phyloP scores from a whole-genome alignment of 1,139 yeast species.

The Eremothecium cymbalariae region DNA sequence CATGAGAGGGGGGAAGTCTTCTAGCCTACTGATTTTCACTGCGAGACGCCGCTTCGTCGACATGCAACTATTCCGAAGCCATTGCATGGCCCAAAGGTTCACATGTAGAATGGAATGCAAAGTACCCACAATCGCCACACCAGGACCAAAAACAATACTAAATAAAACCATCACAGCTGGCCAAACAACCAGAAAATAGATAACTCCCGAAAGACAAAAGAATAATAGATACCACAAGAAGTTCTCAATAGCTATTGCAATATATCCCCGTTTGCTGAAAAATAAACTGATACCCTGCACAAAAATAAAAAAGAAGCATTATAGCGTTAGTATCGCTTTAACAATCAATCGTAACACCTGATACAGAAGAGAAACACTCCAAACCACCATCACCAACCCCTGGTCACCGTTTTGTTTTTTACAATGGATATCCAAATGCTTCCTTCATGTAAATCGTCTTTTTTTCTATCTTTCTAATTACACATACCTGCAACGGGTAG shows the following conservation, averaged over 20 bases:
- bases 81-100: constrained; percentile 5
- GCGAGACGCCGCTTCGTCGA: constrained; percentile 4
- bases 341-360: too few species aligned
- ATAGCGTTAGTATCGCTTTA: background rate
- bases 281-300: constrained; percentile 1
- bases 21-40: background rate
- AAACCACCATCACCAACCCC: too few species aligned
- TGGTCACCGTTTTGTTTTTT: too few species aligned
- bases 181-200: constrained; percentile 4
- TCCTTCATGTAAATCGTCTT: too few species aligned
- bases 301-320: background rate
- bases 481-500: constrained; percentile 4
- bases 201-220: background rate
- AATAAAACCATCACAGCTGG: constrained; percentile 1
- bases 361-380: too few species aligned
- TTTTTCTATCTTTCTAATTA: too few species aligned
- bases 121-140: constrained; percentile 3
- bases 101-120: constrained; percentile 1
- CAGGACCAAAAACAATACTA: constrained; percentile 4
- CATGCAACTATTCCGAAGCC: constrained; percentile 4
- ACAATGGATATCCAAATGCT: too few species aligned
- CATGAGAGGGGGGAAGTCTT: constrained; percentile 3
- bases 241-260: constrained; percentile 2
- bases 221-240: constrained; percentile 1
- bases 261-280: background rate